Evolutionary conservation across 495 filamentous ascomycete species (phyloP).

Genomic region (Amniculicola lignicola): DNA sequence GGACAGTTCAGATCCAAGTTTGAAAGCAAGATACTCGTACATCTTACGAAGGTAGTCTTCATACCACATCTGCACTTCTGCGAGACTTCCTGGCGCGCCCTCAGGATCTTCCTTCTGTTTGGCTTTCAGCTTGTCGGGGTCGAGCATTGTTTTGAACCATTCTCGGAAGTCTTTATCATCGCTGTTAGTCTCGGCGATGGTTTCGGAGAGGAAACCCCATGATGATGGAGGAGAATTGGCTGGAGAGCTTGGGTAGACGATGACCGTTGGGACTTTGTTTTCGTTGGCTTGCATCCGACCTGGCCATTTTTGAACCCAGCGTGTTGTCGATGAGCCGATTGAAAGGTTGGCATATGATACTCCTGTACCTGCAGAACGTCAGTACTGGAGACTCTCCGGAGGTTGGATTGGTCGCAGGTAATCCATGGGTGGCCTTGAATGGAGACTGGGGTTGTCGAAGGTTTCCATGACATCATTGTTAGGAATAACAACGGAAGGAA

Average conservation of each 20-base stretch:
- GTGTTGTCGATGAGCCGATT: slow-evolving; percentile 47
- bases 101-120: slow-evolving; percentile 37
- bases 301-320: slow-evolving; percentile 61
- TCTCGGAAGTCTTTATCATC: slow-evolving; percentile 45
- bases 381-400: no score
- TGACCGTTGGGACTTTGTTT: slow-evolving; percentile 59
- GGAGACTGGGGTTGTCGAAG: no score
- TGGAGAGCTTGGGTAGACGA: slow-evolving; percentile 53
- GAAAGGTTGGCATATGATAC: slow-evolving; percentile 52
- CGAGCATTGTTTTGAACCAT: slow-evolving; percentile 63
- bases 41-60: slow-evolving; percentile 55
- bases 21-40: slow-evolving; percentile 53
- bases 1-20: slow-evolving; percentile 45
- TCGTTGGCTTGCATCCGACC: slow-evolving; percentile 53
- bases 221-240: slow-evolving; percentile 37
- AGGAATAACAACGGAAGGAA: no score
- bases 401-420: no score
- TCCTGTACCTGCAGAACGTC: slow-evolving; percentile 40
- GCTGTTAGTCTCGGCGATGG: slow-evolving; percentile 44
- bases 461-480: no score
- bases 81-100: slow-evolving; percentile 29
- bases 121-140: slow-evolving; percentile 44
- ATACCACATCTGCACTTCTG: slow-evolving; percentile 54
- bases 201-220: slow-evolving; percentile 57
- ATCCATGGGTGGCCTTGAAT: no score